Evolutionary conservation across 73 alveolate genomes (phyloP), one percentile per base, ranked within the genome.

Genomic region (Paramecium tetraurelia): DNA sequence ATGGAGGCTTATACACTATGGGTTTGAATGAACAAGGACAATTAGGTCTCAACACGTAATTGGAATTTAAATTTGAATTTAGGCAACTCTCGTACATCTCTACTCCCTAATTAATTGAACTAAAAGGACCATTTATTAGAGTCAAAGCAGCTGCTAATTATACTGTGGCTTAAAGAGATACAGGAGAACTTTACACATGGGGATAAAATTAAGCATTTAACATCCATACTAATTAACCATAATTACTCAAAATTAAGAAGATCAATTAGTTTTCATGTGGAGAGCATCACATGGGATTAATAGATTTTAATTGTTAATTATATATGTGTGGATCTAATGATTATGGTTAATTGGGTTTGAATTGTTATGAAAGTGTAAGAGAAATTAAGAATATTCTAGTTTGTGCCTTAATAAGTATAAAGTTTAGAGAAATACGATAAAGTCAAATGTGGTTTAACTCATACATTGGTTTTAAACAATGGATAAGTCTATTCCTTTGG

Each of bases 381-480:
- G 10, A 33, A 33, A 12, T 16, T 5, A 68, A 7, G 3, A 27
- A 68, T 18, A 16, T 68, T 68, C 7, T 68, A 68, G 85, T 68
- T 35, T 31, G 48, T 35, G 24, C 85, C 85, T 14, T 31, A 12
- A 24, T 14, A 68, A 68, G 41, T 68, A 1, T 0, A 14, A 14
- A 14, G 12, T 68, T 35, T 31, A 68, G 48, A 68, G 0, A 68
- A 35, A 35, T 31, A 33, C 14, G 85, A 68, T 68, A 33, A 29
- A 68, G 48, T 68, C 21, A 68, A 68, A 68, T 68, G 85, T n/a
- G 85, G 85, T 35, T n/a, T 31, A 68, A 68, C 41, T 68, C 85
- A 68, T 24, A 68, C 85, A 3, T 35, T 68, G 27, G 27, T 68
- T 14, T 68, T 68, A 68, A 33, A 29, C 7, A 35, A 68, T 68